Conservation (phyloP, 192 early-diverging fungal species). For the Podila minutissima region DNA sequence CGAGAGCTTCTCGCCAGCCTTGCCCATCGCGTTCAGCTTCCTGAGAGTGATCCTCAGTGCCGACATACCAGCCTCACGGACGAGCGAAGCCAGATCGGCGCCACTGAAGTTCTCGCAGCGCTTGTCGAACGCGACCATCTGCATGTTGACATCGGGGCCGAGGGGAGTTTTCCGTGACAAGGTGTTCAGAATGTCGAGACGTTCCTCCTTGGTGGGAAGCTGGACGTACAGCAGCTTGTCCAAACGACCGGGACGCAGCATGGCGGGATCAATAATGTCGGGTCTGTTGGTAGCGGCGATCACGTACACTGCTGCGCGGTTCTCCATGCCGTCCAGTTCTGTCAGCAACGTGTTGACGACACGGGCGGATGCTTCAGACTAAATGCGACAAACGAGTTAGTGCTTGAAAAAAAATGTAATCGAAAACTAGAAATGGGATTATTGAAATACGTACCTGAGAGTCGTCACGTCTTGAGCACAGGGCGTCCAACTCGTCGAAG, state of each 20-base stretch:
- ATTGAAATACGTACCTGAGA: slow-evolving; percentile 66
- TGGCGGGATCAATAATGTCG: slow-evolving; percentile 97
- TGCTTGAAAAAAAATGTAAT: background rate
- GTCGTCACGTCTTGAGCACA: slow-evolving; percentile 92
- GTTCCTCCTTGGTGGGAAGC: slow-evolving; percentile 82
- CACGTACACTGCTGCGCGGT: slow-evolving; percentile 90
- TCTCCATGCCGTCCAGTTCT: slow-evolving; percentile 95
- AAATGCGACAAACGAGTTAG: slow-evolving; percentile 4
- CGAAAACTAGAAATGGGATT: background rate
- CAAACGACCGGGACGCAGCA: slow-evolving; percentile 96
- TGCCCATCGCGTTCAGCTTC: slow-evolving; percentile 51
- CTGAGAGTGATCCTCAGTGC: slow-evolving; percentile 74
- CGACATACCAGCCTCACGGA: slow-evolving; percentile 85
- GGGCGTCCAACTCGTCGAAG: slow-evolving; percentile 97
- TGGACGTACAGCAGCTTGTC: slow-evolving; percentile 99
- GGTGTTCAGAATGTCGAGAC: slow-evolving; percentile 86
- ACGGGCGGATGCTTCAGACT: slow-evolving; percentile 90
- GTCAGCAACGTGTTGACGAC: slow-evolving; percentile 98
- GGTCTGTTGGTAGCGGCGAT: slow-evolving; percentile 99
- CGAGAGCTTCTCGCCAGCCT: slow-evolving; percentile 38
- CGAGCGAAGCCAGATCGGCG: slow-evolving; percentile 79
- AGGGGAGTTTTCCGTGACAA: slow-evolving; percentile 85
- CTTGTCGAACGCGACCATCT: slow-evolving; percentile 65
- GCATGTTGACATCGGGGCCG: slow-evolving; percentile 63
- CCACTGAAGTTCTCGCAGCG: slow-evolving; percentile 81